Conservation (phyloP, 768 basidiomycete genomes). For the Candolleomyces eurysporus region DNA sequence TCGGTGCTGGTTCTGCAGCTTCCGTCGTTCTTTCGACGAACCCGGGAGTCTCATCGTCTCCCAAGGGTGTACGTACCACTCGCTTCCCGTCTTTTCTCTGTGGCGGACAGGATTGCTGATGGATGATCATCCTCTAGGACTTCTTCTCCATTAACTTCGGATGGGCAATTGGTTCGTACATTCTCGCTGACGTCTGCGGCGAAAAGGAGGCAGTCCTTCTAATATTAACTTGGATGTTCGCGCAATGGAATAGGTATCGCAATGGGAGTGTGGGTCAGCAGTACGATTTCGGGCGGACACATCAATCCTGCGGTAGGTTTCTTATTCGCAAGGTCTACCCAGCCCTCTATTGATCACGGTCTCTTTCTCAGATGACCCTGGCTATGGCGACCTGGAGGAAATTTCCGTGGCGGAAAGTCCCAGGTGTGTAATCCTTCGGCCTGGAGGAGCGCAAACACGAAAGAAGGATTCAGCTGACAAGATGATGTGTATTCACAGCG, state of each 20-base stretch:
- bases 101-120: not conserved
- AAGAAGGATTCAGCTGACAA: not conserved
- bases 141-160: slow-evolving; percentile 50
- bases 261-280: slow-evolving; percentile 66
- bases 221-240: too few relatives aligned
- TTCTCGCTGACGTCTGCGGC: too few relatives aligned
- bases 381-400: slow-evolving; percentile 64
- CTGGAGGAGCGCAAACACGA: not conserved
- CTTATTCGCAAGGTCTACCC: too few relatives aligned
- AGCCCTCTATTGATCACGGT: too few relatives aligned
- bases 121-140: slow-evolving; percentile 24
- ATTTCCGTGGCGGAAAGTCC: slow-evolving; percentile 83
- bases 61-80: slow-evolving; percentile 48
- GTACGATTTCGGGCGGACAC: slow-evolving; percentile 71
- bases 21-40: slow-evolving; percentile 52
- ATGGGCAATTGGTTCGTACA: slow-evolving; percentile 34
- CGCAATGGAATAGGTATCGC: slow-evolving; percentile 42
- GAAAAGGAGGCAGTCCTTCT: too few relatives aligned
- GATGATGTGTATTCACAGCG: slow-evolving; percentile 15
- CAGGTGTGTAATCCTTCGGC: slow-evolving; percentile 28
- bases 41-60: slow-evolving; percentile 40
- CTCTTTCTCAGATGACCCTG: slow-evolving; percentile 55
- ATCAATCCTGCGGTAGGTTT: slow-evolving; percentile 66
- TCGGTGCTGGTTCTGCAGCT: slow-evolving; percentile 57
- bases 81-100: not conserved